Percentiles rank a stretch among this genome's conserved stretches.
phyloP scores from a whole-genome alignment of 768 basidiomycete genomes.

The Cantharellus anzutake region DNA sequence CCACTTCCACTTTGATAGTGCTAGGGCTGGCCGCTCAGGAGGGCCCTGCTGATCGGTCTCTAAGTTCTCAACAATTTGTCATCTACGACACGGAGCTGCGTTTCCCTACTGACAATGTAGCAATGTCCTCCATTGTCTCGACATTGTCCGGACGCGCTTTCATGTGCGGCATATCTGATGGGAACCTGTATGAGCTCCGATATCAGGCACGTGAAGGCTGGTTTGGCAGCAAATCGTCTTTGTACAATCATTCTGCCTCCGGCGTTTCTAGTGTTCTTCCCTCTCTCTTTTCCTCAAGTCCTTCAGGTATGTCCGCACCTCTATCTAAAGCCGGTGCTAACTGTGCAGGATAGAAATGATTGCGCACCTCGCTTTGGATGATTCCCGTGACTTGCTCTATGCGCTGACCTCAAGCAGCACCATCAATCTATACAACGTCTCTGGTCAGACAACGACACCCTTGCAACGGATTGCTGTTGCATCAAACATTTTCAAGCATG shows the following conservation, averaged over 20 bases:
- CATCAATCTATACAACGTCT: constrained; percentile 42
- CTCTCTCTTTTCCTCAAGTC: constrained; percentile 39
- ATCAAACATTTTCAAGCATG: constrained; percentile 49
- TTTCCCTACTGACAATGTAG: constrained; percentile 47
- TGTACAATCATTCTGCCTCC: constrained; percentile 75
- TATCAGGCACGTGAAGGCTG: constrained; percentile 83
- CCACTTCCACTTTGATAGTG: constrained; percentile 71
- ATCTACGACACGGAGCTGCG: constrained; percentile 82
- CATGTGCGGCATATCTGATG: constrained; percentile 72
- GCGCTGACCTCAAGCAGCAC: constrained; percentile 46
- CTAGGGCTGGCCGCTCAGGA: constrained; percentile 20
- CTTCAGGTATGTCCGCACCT: constrained; percentile 33
- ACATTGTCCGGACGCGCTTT: constrained; percentile 76
- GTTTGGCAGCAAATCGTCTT: constrained; percentile 72
- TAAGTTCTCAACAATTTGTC: constrained; percentile 52
- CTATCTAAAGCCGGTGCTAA: neutral
- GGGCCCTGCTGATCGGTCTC: constrained; percentile 26
- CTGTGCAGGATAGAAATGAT: constrained; percentile 41
- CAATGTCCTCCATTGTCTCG: constrained; percentile 71
- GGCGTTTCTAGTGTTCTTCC: constrained; percentile 65
- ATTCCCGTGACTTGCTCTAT: constrained; percentile 53
- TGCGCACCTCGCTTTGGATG: constrained; percentile 44
- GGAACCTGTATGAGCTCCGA: constrained; percentile 77
- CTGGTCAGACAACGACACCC: constrained; percentile 3
- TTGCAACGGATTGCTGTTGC: neutral